These are phyloP conservation scores for Hypoxylon sp. DNA, from an alignment of 2,329 filamentous ascomycete genomes.

Conservation along the genomic window DNA sequence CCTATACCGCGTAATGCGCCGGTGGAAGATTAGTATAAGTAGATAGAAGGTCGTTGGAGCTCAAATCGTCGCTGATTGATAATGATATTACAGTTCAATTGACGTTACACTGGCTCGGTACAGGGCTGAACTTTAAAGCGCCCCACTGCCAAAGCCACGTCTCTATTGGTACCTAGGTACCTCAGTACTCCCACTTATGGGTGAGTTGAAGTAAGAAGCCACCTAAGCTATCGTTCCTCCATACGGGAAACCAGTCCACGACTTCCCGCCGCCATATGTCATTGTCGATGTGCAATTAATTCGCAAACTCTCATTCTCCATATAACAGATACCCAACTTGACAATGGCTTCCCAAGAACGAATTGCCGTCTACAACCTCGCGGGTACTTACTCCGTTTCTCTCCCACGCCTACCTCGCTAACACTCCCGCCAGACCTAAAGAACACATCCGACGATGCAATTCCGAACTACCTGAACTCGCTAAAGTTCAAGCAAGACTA, in stretches of 20 bases:
- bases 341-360: conserved; percentile 66
- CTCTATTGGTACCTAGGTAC: conserved; percentile 17
- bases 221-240: conserved; percentile 32
- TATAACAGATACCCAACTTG: conserved; percentile 11
- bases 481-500: conserved; percentile 89
- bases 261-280: conserved; percentile 1
- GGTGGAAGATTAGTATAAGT: background rate
- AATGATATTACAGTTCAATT: conserved; percentile 22
- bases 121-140: conserved; percentile 43
- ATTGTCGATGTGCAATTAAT: background rate
- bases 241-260: background rate
- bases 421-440: conserved; percentile 80
- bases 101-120: conserved; percentile 36
- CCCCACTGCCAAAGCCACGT: conserved; percentile 32
- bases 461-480: conserved; percentile 92
- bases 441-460: conserved; percentile 94
- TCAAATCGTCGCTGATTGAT: conserved; percentile 21
- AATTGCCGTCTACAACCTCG: conserved; percentile 77
- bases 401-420: conserved; percentile 31
- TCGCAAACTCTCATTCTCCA: background rate
- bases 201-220: conserved; percentile 14
- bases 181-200: background rate
- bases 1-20: conserved; percentile 7
- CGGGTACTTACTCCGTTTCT: conserved; percentile 62
- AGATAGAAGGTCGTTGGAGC: conserved; percentile 16